A percentile compares a stretch with the other conserved stretches of the same genome.
Evolutionary conservation across 2,329 filamentous ascomycete genomes (phyloP).

Genomic region (Fusarium kyushuense): DNA sequence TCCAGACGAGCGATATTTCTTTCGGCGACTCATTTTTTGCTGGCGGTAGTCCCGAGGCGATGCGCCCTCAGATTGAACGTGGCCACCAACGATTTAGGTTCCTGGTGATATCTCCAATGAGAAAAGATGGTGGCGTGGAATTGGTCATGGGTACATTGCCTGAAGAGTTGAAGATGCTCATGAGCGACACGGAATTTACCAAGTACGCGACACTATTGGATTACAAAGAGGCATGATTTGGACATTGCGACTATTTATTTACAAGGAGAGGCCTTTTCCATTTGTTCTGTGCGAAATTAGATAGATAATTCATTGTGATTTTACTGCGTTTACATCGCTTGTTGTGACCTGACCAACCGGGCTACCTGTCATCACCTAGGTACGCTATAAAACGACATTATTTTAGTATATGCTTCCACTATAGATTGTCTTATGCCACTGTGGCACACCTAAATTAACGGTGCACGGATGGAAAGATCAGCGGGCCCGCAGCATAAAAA

Average conservation of each 20-base stretch:
- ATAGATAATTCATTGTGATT: not conserved
- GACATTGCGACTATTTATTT: rapidly evolving
- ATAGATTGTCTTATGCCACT: not conserved
- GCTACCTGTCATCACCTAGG: too few relatives aligned
- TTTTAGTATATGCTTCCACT: not conserved
- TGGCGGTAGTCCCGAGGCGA: slow-evolving; percentile 7
- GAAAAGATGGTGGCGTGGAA: slow-evolving; percentile 8
- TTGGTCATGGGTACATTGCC: slow-evolving; percentile 4
- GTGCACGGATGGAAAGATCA: too few relatives aligned
- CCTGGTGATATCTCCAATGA: slow-evolving; percentile 11
- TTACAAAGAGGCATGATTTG: not conserved
- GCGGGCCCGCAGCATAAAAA: too few relatives aligned
- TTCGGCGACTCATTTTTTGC: slow-evolving; percentile 13
- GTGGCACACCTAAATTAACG: too few relatives aligned
- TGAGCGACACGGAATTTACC: slow-evolving; percentile 11
- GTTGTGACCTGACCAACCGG: too few relatives aligned
- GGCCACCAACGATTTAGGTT: slow-evolving; percentile 3
- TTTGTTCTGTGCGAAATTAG: too few relatives aligned
- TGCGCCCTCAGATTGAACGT: slow-evolving; percentile 18
- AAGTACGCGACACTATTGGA: slow-evolving; percentile 9
- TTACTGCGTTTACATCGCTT: not conserved
- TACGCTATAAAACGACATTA: too few relatives aligned
- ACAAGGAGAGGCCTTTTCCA: not conserved
- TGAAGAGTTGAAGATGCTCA: slow-evolving; percentile 18
- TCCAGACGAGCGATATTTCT: slow-evolving; percentile 11